phyloP scores from a whole-genome alignment of 2,329 filamentous ascomycete species.

The Aureobasidium zeae region DNA sequence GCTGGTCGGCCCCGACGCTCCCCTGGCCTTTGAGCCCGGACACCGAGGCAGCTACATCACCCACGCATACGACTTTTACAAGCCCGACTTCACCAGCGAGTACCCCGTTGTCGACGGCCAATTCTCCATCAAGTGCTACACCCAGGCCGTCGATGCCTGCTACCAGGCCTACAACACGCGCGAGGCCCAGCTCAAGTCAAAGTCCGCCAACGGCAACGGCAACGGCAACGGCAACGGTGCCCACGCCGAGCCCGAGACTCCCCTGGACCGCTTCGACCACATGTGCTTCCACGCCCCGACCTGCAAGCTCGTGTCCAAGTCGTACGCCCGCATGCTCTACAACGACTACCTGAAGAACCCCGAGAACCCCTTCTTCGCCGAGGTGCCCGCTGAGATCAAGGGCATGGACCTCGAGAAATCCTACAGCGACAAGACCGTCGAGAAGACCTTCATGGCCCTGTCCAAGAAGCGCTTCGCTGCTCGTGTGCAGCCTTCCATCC shows the following conservation, averaged over 20 bases:
- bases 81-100: conserved; percentile 45
- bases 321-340: conserved; percentile 44
- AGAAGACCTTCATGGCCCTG: conserved; percentile 45
- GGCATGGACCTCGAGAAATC: conserved; percentile 39
- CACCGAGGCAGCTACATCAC: conserved; percentile 43
- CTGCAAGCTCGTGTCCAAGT: conserved; percentile 48
- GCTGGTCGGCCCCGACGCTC: conserved; percentile 44
- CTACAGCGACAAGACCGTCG: conserved; percentile 42
- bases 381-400: conserved; percentile 41
- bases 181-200: conserved; percentile 38
- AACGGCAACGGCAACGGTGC: conserved; percentile 35
- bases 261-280: conserved; percentile 46
- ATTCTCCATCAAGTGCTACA: conserved; percentile 46
- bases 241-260: conserved; percentile 34
- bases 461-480: conserved; percentile 43
- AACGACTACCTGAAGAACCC: conserved; percentile 43
- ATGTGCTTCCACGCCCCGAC: conserved; percentile 47
- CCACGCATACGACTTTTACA: conserved; percentile 48
- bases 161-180: conserved; percentile 46
- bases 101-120: conserved; percentile 46
- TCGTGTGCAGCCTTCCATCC: conserved; percentile 41
- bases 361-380: conserved; percentile 39
- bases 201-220: conserved; percentile 34
- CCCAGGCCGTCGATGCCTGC: conserved; percentile 43
- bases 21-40: conserved; percentile 42